phyloP scores from a whole-genome alignment of 1,284 basidiomycete species.

The Mycosarcoma maydis region DNA sequence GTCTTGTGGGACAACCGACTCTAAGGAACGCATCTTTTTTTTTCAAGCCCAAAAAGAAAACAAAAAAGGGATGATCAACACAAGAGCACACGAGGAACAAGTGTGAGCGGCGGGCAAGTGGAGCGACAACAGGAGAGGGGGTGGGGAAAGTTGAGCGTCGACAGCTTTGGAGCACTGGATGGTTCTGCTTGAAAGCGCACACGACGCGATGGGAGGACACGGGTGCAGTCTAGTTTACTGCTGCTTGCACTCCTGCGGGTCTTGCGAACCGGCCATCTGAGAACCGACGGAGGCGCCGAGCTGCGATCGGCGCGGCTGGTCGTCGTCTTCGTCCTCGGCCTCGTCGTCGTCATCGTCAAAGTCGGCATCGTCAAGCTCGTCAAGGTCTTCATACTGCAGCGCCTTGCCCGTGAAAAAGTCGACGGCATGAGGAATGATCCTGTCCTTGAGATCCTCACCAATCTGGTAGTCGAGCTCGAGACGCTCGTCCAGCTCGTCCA shows the following conservation, averaged over 20 bases:
- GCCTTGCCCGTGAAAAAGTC: slow-evolving; percentile 92
- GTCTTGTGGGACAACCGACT: no score
- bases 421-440: slow-evolving; percentile 92
- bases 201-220: no score
- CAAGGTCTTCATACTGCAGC: slow-evolving; percentile 80
- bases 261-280: slow-evolving; percentile 56
- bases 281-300: slow-evolving; percentile 46
- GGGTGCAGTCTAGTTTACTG: no score
- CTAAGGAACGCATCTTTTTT: no score
- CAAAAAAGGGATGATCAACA: no score
- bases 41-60: no score
- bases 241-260: slow-evolving; percentile 65
- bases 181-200: no score
- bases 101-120: no score
- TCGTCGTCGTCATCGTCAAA: slow-evolving; percentile 68
- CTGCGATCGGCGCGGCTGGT: slow-evolving; percentile 44
- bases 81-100: no score
- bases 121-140: no score
- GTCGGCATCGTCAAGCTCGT: slow-evolving; percentile 72
- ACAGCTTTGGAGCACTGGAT: no score
- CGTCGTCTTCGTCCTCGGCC: slow-evolving; percentile 65
- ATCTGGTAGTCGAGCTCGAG: slow-evolving; percentile 98
- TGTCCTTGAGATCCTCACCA: slow-evolving; percentile 97
- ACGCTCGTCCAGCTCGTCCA: slow-evolving; percentile 77
- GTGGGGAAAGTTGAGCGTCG: no score